Evolutionary conservation across 495 filamentous ascomycete species (phyloP), one percentile per base, ranked within the genome.

Genomic region (Lasiosphaeria ovina): DNA sequence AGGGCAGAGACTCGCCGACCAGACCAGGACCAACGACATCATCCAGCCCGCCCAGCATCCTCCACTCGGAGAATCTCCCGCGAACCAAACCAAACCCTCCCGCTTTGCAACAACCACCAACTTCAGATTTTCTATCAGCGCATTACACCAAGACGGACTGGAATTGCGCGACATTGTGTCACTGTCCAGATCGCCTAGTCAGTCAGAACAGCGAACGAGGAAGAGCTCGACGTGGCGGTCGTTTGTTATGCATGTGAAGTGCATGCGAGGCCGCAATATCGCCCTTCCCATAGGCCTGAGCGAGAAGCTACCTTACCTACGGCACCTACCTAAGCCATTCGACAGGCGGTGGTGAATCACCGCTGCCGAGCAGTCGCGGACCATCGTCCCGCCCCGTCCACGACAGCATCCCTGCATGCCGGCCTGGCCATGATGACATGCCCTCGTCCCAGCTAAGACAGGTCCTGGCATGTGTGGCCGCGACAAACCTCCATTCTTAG

Each of bases 401-500:
- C 55, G 32, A 38, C 33, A 36, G 17, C 45, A 54, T 51, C 45
- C 35, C 61, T 65, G 55, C 59, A 58, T 63, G 61, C 58, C 50
- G 64, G 57, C 53, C 61, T 48, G 60, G 45, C 34, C 65, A 69
- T 64, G 51, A 68, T 68, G 67, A 58, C 66, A 35, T 57, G 56
- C 32, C 54, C 44, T 67, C 51, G 51, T 62, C 61, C 66, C 54
- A 67, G 66, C 66, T 62, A 62, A 65, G 59, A 63, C 60, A 52
- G 34, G 61, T 48, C 58, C 64, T 73, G 69, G 70, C 68, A 71
- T 71, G 66, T 66, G 67, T 65, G 61, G 36, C 50, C 47, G 60
- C 44, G 49, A 54, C 64, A 45, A 64, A 54, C 59, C 57, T 49
- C 62, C 57, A 56, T 63, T 59, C 61, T 59, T 64, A 61, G 50